Conservation (phyloP, 1,139 yeast genomes). For the Oligophagozyma castellii region DNA sequence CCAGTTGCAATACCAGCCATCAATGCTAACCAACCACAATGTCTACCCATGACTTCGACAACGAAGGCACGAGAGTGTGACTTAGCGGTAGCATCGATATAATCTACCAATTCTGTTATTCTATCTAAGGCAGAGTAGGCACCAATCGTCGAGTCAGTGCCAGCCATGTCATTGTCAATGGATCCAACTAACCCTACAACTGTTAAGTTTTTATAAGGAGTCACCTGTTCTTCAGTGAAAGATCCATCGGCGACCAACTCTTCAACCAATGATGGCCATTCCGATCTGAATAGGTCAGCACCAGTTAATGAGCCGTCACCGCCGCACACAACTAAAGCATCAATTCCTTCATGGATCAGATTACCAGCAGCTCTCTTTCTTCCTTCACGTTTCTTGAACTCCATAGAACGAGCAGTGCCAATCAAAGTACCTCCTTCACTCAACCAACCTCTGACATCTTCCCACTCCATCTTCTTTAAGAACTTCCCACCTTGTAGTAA, state of each 20-base stretch:
- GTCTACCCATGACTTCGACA: conserved; percentile 83
- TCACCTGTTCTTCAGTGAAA: conserved; percentile 38
- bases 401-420: conserved; percentile 68
- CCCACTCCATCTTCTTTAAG: conserved; percentile 58
- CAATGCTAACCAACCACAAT: conserved; percentile 77
- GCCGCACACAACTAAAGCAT: conserved; percentile 70
- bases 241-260: conserved; percentile 41
- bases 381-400: conserved; percentile 55
- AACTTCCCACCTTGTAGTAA: conserved; percentile 55
- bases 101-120: conserved; percentile 66
- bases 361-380: conserved; percentile 54
- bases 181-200: conserved; percentile 74
- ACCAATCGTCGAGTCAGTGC: conserved; percentile 73
- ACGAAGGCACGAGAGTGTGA: conserved; percentile 77
- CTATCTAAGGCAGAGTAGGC: conserved; percentile 67
- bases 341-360: conserved; percentile 59
- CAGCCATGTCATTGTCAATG: conserved; percentile 73
- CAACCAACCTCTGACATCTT: conserved; percentile 63
- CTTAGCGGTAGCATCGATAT: conserved; percentile 73
- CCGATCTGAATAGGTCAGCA: conserved; percentile 63
- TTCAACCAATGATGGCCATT: conserved; percentile 62
- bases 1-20: conserved; percentile 77
- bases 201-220: conserved; percentile 43
- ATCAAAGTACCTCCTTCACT: conserved; percentile 70
- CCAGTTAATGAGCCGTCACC: conserved; percentile 82